Evolutionary conservation across 768 basidiomycete genomes (phyloP).

Genomic region (Boletus huronensis): DNA sequence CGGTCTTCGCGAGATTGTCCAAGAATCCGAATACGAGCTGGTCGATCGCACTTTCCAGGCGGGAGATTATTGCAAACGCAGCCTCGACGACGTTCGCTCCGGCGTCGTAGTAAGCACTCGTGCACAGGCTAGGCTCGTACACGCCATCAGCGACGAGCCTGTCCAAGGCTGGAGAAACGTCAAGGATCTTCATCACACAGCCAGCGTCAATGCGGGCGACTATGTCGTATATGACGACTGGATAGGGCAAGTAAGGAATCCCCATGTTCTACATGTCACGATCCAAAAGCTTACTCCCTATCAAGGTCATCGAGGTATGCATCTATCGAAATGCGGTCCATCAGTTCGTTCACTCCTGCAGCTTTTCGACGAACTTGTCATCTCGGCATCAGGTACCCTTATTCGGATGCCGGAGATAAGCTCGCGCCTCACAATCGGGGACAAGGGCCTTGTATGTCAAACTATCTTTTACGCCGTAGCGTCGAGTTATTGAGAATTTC

Average conservation of each 20-base stretch:
- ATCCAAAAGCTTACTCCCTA: slow-evolving; percentile 11
- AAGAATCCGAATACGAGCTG: slow-evolving; percentile 63
- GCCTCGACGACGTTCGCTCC: slow-evolving; percentile 66
- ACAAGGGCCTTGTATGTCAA: slow-evolving; percentile 62
- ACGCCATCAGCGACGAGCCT: slow-evolving; percentile 62
- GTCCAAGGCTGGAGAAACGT: slow-evolving; percentile 62
- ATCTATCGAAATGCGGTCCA: not conserved
- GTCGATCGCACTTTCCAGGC: slow-evolving; percentile 74
- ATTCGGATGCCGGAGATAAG: slow-evolving; percentile 75
- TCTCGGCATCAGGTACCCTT: slow-evolving; percentile 66
- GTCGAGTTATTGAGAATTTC: slow-evolving; percentile 1
- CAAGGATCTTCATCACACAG: slow-evolving; percentile 53
- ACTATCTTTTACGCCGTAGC: not conserved
- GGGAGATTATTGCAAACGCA: slow-evolving; percentile 81
- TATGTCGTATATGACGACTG: slow-evolving; percentile 82
- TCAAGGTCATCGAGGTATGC: slow-evolving; percentile 73
- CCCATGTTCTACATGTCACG: slow-evolving; percentile 5
- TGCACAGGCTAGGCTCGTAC: slow-evolving; percentile 65
- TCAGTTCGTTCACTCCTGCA: slow-evolving; percentile 30
- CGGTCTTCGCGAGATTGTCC: slow-evolving; percentile 62
- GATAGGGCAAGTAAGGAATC: slow-evolving; percentile 76
- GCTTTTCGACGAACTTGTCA: slow-evolving; percentile 81
- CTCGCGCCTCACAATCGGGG: slow-evolving; percentile 71
- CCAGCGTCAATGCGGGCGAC: slow-evolving; percentile 71
- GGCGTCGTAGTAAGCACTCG: slow-evolving; percentile 68